Percentiles rank a stretch among this genome's conserved stretches.
Conservation (phyloP, 2,329 filamentous ascomycete genomes). For the Aspergillus sojae region DNA sequence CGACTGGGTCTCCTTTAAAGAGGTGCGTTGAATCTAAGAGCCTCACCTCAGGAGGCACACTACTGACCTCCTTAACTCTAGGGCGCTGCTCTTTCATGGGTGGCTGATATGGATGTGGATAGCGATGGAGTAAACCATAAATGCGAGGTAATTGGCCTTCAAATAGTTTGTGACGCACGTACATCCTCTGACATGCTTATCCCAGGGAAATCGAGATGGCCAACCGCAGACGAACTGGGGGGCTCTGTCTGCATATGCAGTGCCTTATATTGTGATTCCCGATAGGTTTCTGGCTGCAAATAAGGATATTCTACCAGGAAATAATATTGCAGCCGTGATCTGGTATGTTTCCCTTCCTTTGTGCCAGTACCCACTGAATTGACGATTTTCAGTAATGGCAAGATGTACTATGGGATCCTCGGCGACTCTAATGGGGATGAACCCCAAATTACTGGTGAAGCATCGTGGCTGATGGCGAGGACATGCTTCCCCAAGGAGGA, state of each 20-base stretch:
- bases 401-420: constrained; percentile 39
- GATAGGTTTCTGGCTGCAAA: constrained; percentile 29
- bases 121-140: constrained; percentile 33
- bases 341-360: constrained; percentile 20
- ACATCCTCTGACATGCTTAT: not conserved
- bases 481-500: constrained; percentile 35
- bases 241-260: constrained; percentile 34
- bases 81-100: constrained; percentile 32
- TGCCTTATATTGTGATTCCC: constrained; percentile 35
- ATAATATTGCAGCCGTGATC: constrained; percentile 34
- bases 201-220: constrained; percentile 33
- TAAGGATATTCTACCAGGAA: constrained; percentile 23
- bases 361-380: not conserved
- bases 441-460: constrained; percentile 35
- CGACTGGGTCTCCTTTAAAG: constrained; percentile 30
- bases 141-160: constrained; percentile 23
- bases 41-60: too few species aligned
- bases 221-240: constrained; percentile 31
- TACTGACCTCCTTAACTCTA: constrained; percentile 9
- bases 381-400: constrained; percentile 23
- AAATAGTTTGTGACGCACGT: not conserved
- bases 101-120: constrained; percentile 39
- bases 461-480: constrained; percentile 38
- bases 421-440: constrained; percentile 33
- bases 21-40: constrained; percentile 18